A percentile compares a stretch with the other conserved stretches of the same genome.
These are phyloP conservation scores for Endotrypanum monterogeii DNA, from an alignment of 208 protist species.

Conservation along the genomic window DNA sequence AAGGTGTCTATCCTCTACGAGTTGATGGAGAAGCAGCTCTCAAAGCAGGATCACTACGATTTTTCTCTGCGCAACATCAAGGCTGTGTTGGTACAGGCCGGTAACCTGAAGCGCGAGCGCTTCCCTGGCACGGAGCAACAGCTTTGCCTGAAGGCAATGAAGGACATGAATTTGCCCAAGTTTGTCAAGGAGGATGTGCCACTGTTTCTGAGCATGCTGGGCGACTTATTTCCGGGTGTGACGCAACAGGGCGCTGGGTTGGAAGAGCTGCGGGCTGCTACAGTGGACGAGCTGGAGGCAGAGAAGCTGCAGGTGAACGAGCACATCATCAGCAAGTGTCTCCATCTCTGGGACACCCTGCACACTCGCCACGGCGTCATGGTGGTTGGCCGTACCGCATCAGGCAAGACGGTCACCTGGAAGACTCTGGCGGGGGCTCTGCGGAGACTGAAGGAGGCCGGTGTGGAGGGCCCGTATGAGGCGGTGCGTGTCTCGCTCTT, in stretches of 20 bases:
- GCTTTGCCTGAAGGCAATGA: conserved; percentile 95
- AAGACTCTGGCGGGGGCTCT: conserved; percentile 86
- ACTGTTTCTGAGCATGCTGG: conserved; percentile 95
- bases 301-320: conserved; percentile 79
- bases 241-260: conserved; percentile 77
- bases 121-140: conserved; percentile 93
- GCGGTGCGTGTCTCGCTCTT: conserved; percentile 89
- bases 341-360: conserved; percentile 97
- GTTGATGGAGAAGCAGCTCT: conserved; percentile 97
- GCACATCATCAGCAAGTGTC: conserved; percentile 91
- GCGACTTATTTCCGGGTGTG: conserved; percentile 96
- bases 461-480: conserved; percentile 88
- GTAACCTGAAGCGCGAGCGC: conserved; percentile 92
- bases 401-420: conserved; percentile 97
- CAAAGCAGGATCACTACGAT: conserved; percentile 99
- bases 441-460: conserved; percentile 74
- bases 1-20: conserved; percentile 98
- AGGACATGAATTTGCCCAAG: conserved; percentile 98
- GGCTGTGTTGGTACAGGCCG: conserved; percentile 95
- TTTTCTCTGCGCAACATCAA: conserved; percentile 98
- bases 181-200: conserved; percentile 96
- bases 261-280: conserved; percentile 83
- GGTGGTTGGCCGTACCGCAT: conserved; percentile 95
- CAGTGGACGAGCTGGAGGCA: conserved; percentile 71
- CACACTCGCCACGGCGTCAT: conserved; percentile 98